A percentile compares a stretch with the other conserved stretches of the same genome.
Evolutionary conservation across 768 basidiomycete genomes (phyloP).

Genomic region (Lactarius quietus): DNA sequence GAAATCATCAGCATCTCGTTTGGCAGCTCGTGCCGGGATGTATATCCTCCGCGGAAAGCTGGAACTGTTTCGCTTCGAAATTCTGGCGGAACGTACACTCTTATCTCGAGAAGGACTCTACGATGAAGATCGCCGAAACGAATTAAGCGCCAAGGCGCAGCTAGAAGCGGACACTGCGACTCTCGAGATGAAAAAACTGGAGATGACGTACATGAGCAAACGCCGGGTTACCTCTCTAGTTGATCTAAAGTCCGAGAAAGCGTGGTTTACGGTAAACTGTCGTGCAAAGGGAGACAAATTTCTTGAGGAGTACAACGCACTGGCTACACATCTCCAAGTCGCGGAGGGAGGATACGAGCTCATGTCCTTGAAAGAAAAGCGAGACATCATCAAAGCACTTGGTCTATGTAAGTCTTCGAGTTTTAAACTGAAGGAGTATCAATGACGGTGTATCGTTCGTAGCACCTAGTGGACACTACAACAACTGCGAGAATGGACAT

Average conservation of each 20-base stretch:
- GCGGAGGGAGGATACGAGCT: constrained; percentile 27
- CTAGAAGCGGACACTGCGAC: neutral
- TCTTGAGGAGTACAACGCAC: constrained; percentile 26
- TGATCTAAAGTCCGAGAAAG: constrained; percentile 25
- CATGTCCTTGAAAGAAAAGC: constrained; percentile 29
- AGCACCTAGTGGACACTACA: constrained; percentile 34
- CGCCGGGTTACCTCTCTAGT: constrained; percentile 24
- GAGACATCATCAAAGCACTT: constrained; percentile 31
- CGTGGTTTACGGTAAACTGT: constrained; percentile 32
- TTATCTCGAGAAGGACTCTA: constrained; percentile 4
- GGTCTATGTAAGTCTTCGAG: constrained; percentile 28
- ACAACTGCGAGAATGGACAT: constrained; percentile 51
- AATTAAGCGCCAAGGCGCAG: neutral
- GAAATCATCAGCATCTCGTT: constrained; percentile 32
- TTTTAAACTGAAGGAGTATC: neutral
- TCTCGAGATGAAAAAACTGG: neutral
- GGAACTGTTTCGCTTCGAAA: constrained; percentile 30
- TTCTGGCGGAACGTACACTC: constrained; percentile 18
- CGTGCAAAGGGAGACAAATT: constrained; percentile 25
- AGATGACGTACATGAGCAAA: constrained; percentile 28
- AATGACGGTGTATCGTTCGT: neutral
- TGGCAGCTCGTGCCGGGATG: constrained; percentile 28
- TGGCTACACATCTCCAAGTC: constrained; percentile 25
- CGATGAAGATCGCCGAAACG: neutral
- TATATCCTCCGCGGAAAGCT: constrained; percentile 30